Conservation (phyloP, 2,329 filamentous ascomycete species). For the Diplodia seriata region DNA sequence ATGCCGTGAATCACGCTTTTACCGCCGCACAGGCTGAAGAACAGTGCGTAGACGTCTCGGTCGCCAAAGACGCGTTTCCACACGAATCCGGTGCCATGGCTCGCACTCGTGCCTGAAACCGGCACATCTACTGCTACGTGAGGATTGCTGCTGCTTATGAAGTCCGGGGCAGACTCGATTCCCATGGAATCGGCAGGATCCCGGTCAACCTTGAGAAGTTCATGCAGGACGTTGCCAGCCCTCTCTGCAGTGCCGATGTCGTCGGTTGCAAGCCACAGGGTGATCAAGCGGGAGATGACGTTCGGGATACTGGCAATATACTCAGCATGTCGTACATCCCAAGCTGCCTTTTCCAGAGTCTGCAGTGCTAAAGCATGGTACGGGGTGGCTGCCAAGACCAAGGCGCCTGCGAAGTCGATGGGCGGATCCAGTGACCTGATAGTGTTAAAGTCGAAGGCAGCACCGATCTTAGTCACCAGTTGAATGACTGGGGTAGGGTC, state of each 20-base stretch:
- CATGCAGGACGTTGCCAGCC: conserved; percentile 60
- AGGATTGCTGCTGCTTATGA: conserved; percentile 34
- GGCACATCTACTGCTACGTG: conserved; percentile 13
- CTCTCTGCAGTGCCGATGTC: conserved; percentile 63
- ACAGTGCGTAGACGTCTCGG: conserved; percentile 62
- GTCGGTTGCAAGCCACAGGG: conserved; percentile 64
- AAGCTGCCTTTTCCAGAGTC: conserved; percentile 63
- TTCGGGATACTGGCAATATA: conserved; percentile 63
- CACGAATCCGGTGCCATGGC: conserved; percentile 53
- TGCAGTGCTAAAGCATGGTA: conserved; percentile 64
- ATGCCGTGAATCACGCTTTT: conserved; percentile 45
- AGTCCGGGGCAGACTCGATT: conserved; percentile 36
- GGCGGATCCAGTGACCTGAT: conserved; percentile 51
- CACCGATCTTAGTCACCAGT: conserved; percentile 59
- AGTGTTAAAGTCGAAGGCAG: conserved; percentile 51
- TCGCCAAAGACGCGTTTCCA: conserved; percentile 70
- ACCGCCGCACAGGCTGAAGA: conserved; percentile 64
- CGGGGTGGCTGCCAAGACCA: conserved; percentile 55
- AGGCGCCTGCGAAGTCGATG: conserved; percentile 60
- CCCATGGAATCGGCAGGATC: conserved; percentile 52
- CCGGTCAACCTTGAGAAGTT: conserved; percentile 57
- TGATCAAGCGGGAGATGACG: conserved; percentile 62
- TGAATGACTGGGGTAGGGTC: conserved; percentile 63
- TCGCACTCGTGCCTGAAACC: conserved; percentile 2
- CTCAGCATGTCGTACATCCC: conserved; percentile 61